phyloP scores from a whole-genome alignment of 108 stramenopile species.

The Pseudonitzschia pungens region DNA sequence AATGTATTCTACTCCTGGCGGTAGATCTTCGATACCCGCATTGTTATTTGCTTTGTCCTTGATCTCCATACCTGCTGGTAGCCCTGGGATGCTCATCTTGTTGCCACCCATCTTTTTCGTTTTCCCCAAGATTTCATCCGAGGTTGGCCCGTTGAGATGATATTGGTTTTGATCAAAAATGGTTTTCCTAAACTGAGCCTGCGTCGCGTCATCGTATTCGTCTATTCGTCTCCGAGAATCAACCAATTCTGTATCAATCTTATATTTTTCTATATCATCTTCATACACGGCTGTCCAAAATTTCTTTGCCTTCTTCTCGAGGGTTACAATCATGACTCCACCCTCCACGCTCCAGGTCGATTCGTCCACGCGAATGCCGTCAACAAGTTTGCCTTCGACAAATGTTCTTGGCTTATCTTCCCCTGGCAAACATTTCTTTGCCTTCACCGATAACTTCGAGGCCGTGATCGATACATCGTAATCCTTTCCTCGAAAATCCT shows the following conservation, averaged over 20 bases:
- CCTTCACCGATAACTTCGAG: slow-evolving; percentile 49
- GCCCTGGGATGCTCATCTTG: background rate
- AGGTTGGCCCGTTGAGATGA: slow-evolving; percentile 54
- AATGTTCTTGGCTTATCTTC: slow-evolving; percentile 30
- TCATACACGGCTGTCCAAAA: slow-evolving; percentile 67
- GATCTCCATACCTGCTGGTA: slow-evolving; percentile 67
- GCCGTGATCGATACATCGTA: slow-evolving; percentile 60
- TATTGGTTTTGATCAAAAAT: slow-evolving; percentile 83
- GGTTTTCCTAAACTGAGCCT: slow-evolving; percentile 74
- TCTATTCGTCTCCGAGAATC: slow-evolving; percentile 71
- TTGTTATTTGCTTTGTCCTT: slow-evolving; percentile 37
- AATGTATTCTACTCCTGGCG: slow-evolving; percentile 76
- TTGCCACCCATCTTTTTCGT: slow-evolving; percentile 5
- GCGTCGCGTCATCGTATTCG: slow-evolving; percentile 51
- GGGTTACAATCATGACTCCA: slow-evolving; percentile 50
- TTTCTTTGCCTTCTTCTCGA: slow-evolving; percentile 66
- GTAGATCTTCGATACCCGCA: slow-evolving; percentile 30
- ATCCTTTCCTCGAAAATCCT: slow-evolving; percentile 63
- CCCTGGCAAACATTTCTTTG: slow-evolving; percentile 32
- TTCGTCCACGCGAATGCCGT: slow-evolving; percentile 56
- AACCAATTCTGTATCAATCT: slow-evolving; percentile 75
- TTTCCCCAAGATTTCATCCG: slow-evolving; percentile 50
- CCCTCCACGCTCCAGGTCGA: slow-evolving; percentile 81
- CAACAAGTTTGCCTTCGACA: slow-evolving; percentile 59
- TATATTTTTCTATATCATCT: background rate